A percentile compares a stretch with the other conserved stretches of the same genome.
These are phyloP conservation scores for Anisodus tanguticus DNA, from an alignment of 257 asterid genomes.

Conservation along the genomic window DNA sequence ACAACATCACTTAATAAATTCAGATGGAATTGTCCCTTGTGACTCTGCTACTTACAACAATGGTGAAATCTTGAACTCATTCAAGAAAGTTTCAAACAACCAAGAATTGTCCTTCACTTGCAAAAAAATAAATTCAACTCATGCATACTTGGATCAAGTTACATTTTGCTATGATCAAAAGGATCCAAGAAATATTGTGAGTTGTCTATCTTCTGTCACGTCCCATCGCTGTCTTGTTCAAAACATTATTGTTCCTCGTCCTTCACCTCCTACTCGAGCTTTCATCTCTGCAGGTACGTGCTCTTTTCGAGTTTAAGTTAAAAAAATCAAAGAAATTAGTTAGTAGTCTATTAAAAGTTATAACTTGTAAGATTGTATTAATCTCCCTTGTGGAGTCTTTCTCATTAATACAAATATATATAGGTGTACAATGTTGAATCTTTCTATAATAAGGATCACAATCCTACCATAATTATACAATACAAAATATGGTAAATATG, in stretches of 20 bases:
- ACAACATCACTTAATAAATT: not conserved
- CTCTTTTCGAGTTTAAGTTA: not conserved
- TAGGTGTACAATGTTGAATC: no score
- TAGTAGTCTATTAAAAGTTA: no score
- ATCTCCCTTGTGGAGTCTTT: no score
- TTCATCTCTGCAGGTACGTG: not conserved
- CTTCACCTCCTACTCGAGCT: not conserved
- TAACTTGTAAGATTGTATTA: no score
- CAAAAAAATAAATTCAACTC: not conserved
- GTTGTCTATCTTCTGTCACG: not conserved
- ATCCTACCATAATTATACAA: no score
- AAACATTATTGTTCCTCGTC: constrained; percentile 21
- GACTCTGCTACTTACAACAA: not conserved
- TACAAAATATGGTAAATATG: no score
- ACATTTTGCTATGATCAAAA: not conserved
- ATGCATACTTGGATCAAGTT: not conserved
- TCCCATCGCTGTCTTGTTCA: not conserved
- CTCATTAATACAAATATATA: no score
- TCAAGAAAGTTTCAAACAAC: not conserved
- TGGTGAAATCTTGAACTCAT: not conserved
- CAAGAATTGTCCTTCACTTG: not conserved
- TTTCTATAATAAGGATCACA: no score
- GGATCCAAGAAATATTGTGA: not conserved
- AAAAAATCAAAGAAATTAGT: no score
- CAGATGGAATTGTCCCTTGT: constrained; percentile 1